Base-by-base conservation (phyloP, 2,329 filamentous ascomycete genomes). In the Magnaporthiopsis incrustans region DNA sequence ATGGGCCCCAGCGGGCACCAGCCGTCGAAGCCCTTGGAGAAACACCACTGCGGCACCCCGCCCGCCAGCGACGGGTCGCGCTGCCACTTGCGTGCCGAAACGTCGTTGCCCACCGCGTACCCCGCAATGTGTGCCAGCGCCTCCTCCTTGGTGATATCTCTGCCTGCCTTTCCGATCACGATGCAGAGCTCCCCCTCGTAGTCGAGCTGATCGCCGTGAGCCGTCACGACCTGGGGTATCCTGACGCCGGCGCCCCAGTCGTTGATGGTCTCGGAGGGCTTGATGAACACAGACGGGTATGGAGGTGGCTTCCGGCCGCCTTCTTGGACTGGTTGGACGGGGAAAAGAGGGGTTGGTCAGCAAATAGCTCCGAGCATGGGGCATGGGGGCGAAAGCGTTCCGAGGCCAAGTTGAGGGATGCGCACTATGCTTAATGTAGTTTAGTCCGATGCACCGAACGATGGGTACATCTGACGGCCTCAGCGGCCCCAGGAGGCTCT, bases 21-120 rank as follows among this genome's bases (percentile, higher is more conserved):
- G 33, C 80, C 80, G 67, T 86, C 84, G 64, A 86, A 84, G 1
- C 83, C 82, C 73, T 86, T 86, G 30, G 82, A 85, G 70, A 81
- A 86, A 65, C 78, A 83, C 78, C 82, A 84, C 70, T 86, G 83
- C 60, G 60, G 60, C 44, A 62, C 60, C 25, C 60, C 60, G 30
- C 64, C 64, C 25, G 61, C 64, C 12, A 44, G 56, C 61, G 75
- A 77, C 70, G 82, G 79, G 27, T 77, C 76, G 68, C 81, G 77
- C 74, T 88, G 85, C 63, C 77, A 78, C 62, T 82, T 80, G 4
- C 85, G 81, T 66, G 81, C 83, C 2, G 84, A 87, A 8, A 89
- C 81, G 70, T 89, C 86, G 73, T 89, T 89, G 69, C 81, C 66
- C 11, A 72, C 72, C 50, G 71, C 73, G 67, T 66, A 77, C 0